Conservation (phyloP, 805 yeast species). For the Saturnispora kantuleensis region DNA sequence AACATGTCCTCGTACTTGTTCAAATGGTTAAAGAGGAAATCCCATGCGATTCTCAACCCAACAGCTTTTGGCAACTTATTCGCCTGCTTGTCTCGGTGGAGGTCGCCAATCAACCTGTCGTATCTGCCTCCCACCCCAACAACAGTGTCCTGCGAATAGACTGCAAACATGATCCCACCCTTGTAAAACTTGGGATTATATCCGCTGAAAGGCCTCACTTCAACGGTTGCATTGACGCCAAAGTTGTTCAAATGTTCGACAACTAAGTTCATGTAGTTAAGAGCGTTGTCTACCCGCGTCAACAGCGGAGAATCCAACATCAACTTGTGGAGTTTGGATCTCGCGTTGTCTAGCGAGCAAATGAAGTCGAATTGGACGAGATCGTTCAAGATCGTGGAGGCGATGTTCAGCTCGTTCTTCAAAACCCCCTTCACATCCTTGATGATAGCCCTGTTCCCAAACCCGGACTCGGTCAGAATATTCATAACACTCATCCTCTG, state of each 20-base stretch:
- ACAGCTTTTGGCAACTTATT: slow-evolving; percentile 49
- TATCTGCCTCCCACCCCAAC: slow-evolving; percentile 94
- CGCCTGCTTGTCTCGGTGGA: slow-evolving; percentile 40
- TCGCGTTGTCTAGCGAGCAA: slow-evolving; percentile 57
- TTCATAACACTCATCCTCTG: slow-evolving; percentile 61
- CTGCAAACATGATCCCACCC: slow-evolving; percentile 84
- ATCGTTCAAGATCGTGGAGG: slow-evolving; percentile 76
- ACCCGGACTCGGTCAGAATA: slow-evolving; percentile 67
- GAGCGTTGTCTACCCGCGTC: slow-evolving; percentile 49
- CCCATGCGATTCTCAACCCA: slow-evolving; percentile 80
- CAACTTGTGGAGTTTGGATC: slow-evolving; percentile 49
- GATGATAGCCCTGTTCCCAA: slow-evolving; percentile 41
- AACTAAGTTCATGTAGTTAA: slow-evolving; percentile 54
- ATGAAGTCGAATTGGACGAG: slow-evolving; percentile 72
- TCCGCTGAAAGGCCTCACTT: slow-evolving; percentile 73
- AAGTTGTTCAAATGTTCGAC: slow-evolving; percentile 42
- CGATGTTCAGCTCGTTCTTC: slow-evolving; percentile 59
- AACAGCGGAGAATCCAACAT: slow-evolving; percentile 68
- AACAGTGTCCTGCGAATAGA: slow-evolving; percentile 53
- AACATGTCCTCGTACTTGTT: slow-evolving; percentile 35
- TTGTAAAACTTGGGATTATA: slow-evolving; percentile 72
- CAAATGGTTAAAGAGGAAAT: slow-evolving; percentile 45
- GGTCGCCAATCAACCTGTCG: slow-evolving; percentile 57
- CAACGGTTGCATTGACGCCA: slow-evolving; percentile 41
- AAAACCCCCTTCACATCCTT: slow-evolving; percentile 43